Percentiles rank a stretch among this genome's conserved stretches.
phyloP scores from a whole-genome alignment of 176 grass and related monocot species.

The Oryza glaberrima region DNA sequence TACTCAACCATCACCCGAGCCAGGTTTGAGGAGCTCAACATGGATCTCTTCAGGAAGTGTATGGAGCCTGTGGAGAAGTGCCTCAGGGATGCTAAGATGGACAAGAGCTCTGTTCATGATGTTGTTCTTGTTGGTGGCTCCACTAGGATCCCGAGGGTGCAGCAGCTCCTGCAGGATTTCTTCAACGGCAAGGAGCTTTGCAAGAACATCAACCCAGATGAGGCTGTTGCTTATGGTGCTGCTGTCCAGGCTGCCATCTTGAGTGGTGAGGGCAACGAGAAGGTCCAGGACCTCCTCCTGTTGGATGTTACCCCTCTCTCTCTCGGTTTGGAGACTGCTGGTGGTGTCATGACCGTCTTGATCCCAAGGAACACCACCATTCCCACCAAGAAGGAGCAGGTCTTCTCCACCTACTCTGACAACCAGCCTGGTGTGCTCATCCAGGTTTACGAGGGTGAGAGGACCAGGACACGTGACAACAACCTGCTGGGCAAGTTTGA shows the following conservation, averaged over 20 bases:
- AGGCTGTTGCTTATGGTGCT: conserved; percentile 30
- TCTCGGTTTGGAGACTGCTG: conserved; percentile 22
- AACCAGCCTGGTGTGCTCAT: conserved; percentile 66
- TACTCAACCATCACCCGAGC: conserved; percentile 18
- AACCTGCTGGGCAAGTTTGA: conserved; percentile 76
- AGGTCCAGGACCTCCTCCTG: conserved; percentile 38
- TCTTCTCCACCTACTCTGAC: conserved; percentile 60
- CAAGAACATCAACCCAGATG: conserved; percentile 33
- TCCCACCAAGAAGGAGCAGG: conserved; percentile 68
- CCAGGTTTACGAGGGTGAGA: conserved; percentile 63
- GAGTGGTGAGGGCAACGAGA: conserved; percentile 37
- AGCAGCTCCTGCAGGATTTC: conserved; percentile 24
- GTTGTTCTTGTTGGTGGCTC: conserved; percentile 33
- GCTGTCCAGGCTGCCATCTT: conserved; percentile 22
- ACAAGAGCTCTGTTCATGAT: conserved; percentile 27
- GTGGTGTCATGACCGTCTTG: conserved; percentile 22
- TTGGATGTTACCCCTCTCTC: conserved; percentile 32
- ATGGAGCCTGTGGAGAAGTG: conserved; percentile 38
- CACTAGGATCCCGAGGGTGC: conserved; percentile 23
- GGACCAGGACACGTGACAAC: conserved; percentile 60
- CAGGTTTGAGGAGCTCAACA: conserved; percentile 28
- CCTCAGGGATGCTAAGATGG: conserved; percentile 30
- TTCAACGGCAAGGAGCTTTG: conserved; percentile 31
- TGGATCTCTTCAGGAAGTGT: conserved; percentile 39
- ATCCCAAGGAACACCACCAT: conserved; percentile 66